phyloP scores from a whole-genome alignment of 345 rosid genomes.

The Pseudoturritis turrita region DNA sequence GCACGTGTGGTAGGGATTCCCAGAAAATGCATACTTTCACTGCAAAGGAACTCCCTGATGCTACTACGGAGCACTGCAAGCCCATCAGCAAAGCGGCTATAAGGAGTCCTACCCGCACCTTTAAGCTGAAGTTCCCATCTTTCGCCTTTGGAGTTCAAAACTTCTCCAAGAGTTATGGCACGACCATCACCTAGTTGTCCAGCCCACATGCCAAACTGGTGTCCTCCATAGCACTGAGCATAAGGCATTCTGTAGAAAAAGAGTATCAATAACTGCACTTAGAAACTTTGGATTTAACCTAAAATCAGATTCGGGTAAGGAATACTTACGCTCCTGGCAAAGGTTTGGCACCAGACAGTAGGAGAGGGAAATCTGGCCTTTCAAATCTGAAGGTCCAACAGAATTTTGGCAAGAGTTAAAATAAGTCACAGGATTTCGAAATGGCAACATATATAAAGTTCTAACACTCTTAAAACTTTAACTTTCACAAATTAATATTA shows the following conservation, averaged over 20 bases:
- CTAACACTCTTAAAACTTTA: background rate
- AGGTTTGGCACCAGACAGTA: conserved; percentile 71
- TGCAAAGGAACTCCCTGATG: conserved; percentile 90
- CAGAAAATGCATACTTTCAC: conserved; percentile 89
- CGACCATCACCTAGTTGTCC: conserved; percentile 99
- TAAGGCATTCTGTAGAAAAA: conserved; percentile 56
- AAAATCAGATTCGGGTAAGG: background rate
- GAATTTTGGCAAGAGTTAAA: background rate
- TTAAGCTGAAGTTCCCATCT: conserved; percentile 99
- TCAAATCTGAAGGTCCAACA: conserved; percentile 58
- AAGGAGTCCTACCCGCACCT: conserved; percentile 96
- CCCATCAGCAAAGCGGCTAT: conserved; percentile 97
- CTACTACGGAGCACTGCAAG: conserved; percentile 97
- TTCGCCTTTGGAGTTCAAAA: conserved; percentile 71
- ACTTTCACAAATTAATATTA: background rate
- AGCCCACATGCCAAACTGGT: conserved; percentile 98
- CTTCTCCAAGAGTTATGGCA: conserved; percentile 89
- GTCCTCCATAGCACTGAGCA: conserved; percentile 97
- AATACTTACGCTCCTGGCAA: conserved; percentile 72
- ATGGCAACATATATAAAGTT: background rate
- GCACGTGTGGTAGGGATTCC: conserved; percentile 98
- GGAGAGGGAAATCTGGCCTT: conserved; percentile 75
- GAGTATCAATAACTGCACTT: background rate
- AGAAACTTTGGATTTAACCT: background rate
- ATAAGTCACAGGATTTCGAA: background rate